Base-by-base conservation (phyloP, 176 grass and related monocot genomes). In the Oryza australiensis region DNA sequence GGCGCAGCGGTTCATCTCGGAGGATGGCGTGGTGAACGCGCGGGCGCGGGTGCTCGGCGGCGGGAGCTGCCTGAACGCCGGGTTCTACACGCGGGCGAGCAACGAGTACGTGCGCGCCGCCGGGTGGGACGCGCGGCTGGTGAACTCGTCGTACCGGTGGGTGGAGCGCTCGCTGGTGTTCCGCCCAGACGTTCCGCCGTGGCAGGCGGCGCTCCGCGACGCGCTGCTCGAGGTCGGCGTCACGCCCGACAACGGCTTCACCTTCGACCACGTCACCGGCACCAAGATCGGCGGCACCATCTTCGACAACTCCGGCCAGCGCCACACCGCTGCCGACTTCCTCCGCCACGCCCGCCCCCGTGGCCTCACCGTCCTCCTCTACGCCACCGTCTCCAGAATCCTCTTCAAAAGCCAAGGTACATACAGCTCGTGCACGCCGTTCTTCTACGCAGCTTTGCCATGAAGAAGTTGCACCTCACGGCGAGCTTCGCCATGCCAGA, bases 201-300 rank as follows among this genome's bases (percentile, higher is more conserved):
- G 94, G 94, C 87, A 90, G 77, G 86, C 85, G 0, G 94, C 90
- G 76, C 80, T 97, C 45, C 79, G 82, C 41, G 80, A 94, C 40
- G 94, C 92, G 77, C 89, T 97, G 34, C 85, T 97, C 0, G 90
- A 97, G 77, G 85, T 82, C 65, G 94, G 92, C 12, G 79, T 97
- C 18, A 90, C 73, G 5, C 94, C 94, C 1, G 86, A 80, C 77
- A 97, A 94, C 57, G 92, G 92, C 7, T 97, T 92, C 85, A 97
- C 92, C 5, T 94, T 85, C 79, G 92, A 97, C 82, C 94, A 97
- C 77, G 62, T 94, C 8, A 63, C 86, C 3, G 94, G 92, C 2
- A 97, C 94, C n/a, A 97, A 97, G 90, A 83, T 94, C 72, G 94
- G 92, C 4, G 92, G 94, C 72, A 94, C 94, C 51, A 94, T 92